Conservation (phyloP, 495 filamentous ascomycete genomes). For the Chaetomium tenue region DNA sequence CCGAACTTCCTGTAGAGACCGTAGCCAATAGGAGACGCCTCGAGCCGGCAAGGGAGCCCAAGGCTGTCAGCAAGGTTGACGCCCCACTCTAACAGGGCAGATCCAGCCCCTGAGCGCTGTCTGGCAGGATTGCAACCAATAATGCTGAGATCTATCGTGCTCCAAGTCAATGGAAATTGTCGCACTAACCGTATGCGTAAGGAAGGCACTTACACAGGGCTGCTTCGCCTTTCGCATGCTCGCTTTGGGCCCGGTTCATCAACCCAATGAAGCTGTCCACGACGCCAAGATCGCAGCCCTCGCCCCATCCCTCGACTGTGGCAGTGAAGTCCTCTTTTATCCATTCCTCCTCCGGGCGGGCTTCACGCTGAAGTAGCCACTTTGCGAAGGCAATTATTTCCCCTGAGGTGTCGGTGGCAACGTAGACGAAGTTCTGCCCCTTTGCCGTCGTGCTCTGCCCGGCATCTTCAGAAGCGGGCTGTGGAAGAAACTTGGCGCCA, state of each 20-base stretch:
- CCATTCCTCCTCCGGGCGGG: constrained; percentile 33
- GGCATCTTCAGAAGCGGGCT: neutral
- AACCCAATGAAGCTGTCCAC: constrained; percentile 31
- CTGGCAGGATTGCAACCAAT: constrained; percentile 27
- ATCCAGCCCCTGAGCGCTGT: constrained; percentile 33
- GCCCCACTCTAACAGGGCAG: constrained; percentile 31
- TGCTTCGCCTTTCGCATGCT: constrained; percentile 30
- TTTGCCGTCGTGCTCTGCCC: neutral
- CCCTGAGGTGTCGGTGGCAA: constrained; percentile 26
- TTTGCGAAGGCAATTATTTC: constrained; percentile 34
- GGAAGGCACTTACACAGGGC: constrained; percentile 27
- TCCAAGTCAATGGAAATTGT: neutral
- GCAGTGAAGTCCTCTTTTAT: constrained; percentile 12
- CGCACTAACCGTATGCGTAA: neutral
- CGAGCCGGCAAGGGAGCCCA: constrained; percentile 5
- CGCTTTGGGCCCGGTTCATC: constrained; percentile 20
- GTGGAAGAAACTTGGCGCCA: constrained; percentile 17
- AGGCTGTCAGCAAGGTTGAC: constrained; percentile 32
- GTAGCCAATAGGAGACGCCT: constrained; percentile 27
- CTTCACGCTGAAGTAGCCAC: constrained; percentile 27
- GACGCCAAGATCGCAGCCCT: constrained; percentile 25
- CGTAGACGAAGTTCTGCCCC: constrained; percentile 21
- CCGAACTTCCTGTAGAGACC: constrained; percentile 31
- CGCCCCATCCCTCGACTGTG: constrained; percentile 29
- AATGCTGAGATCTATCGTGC: constrained; percentile 27